Evolutionary conservation across 2,329 filamentous ascomycete species (phyloP).

Genomic region (Arthrobotrys megalospora): DNA sequence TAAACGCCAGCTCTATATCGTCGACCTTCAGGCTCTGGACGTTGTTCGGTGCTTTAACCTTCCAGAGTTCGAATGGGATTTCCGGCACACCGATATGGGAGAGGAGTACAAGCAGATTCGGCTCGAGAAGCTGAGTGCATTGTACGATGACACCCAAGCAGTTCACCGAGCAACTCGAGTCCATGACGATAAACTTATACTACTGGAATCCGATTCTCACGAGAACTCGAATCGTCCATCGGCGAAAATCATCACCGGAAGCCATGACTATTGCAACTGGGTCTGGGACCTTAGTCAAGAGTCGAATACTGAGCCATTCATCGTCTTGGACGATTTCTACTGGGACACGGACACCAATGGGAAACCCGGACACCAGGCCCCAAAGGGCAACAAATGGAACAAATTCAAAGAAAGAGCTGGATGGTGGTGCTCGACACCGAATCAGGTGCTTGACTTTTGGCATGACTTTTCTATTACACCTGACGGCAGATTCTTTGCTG

Average conservation of each 20-base stretch:
- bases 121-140: constrained; percentile 61
- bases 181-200: constrained; percentile 62
- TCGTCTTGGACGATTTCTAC: constrained; percentile 64
- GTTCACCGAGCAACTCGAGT: constrained; percentile 63
- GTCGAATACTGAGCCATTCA: constrained; percentile 59
- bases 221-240: background rate
- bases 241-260: constrained; percentile 62
- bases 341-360: constrained; percentile 60
- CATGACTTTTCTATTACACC: constrained; percentile 62
- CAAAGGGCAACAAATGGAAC: constrained; percentile 60
- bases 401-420: constrained; percentile 63
- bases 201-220: constrained; percentile 46
- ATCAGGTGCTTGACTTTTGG: constrained; percentile 64
- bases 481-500: constrained; percentile 62
- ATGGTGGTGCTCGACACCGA: constrained; percentile 64
- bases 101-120: constrained; percentile 63
- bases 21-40: constrained; percentile 60
- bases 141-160: constrained; percentile 63
- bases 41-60: constrained; percentile 61
- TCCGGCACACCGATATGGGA: constrained; percentile 64
- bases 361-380: constrained; percentile 1
- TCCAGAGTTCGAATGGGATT: constrained; percentile 64
- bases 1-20: constrained; percentile 62
- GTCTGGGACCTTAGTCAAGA: constrained; percentile 62
- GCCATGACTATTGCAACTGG: constrained; percentile 64